Evolutionary conservation across 495 filamentous ascomycete genomes (phyloP).

Genomic region (Achaetomiella virescens): DNA sequence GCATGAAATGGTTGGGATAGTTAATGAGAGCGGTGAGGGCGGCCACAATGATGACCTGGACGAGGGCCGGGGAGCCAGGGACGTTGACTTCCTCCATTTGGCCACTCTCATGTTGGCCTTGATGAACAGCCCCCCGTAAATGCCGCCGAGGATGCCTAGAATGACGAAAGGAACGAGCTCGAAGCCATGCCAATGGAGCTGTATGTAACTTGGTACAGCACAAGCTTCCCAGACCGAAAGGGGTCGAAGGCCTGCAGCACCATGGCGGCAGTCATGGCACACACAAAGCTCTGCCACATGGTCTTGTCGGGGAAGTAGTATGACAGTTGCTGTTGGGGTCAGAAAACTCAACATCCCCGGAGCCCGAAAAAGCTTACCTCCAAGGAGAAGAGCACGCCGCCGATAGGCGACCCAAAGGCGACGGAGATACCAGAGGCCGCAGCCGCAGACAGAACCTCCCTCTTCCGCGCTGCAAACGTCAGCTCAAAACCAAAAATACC

Average conservation of each 20-base stretch:
- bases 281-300: constrained; percentile 99
- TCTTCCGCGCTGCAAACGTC: constrained; percentile 65
- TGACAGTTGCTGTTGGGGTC: constrained; percentile 59
- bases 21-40: constrained; percentile 81
- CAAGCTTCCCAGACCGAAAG: constrained; percentile 92
- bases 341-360: neutral
- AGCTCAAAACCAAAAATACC: too few relatives aligned
- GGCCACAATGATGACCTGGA: constrained; percentile 70
- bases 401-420: constrained; percentile 94
- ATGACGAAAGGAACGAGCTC: constrained; percentile 85
- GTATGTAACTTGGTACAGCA: constrained; percentile 95
- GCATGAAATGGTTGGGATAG: constrained; percentile 93
- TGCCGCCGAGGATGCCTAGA: constrained; percentile 80
- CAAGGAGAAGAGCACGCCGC: constrained; percentile 85
- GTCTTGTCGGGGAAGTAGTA: constrained; percentile 99
- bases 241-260: constrained; percentile 89
- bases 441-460: constrained; percentile 90
- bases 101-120: constrained; percentile 86
- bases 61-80: constrained; percentile 55
- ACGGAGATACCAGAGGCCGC: constrained; percentile 94
- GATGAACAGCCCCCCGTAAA: constrained; percentile 94
- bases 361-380: constrained; percentile 48
- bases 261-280: constrained; percentile 94
- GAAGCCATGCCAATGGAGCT: constrained; percentile 87
- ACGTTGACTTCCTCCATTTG: constrained; percentile 64